Conservation (phyloP, 768 basidiomycete species). For the Basidioascus undulatus region DNA sequence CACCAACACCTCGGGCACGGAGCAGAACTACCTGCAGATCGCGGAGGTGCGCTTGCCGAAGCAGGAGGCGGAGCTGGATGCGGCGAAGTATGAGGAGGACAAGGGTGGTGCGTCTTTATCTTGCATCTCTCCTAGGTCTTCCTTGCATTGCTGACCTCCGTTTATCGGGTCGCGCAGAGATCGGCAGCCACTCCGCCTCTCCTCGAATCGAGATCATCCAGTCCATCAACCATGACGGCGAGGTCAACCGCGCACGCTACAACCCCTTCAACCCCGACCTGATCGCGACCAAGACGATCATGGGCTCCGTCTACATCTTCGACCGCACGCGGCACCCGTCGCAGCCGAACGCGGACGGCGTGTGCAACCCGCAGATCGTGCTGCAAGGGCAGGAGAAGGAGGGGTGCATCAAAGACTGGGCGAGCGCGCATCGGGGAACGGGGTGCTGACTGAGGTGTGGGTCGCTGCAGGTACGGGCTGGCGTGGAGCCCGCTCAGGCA, state of each 20-base stretch:
- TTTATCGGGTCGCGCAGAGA: slow-evolving; percentile 34
- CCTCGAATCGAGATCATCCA: slow-evolving; percentile 75
- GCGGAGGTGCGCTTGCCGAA: slow-evolving; percentile 84
- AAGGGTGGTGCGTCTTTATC: slow-evolving; percentile 30
- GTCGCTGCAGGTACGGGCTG: slow-evolving; percentile 47
- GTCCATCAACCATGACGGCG: slow-evolving; percentile 79
- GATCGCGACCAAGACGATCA: slow-evolving; percentile 79
- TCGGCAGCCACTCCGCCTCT: slow-evolving; percentile 72
- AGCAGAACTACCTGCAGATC: slow-evolving; percentile 85
- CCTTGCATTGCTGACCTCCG: background rate
- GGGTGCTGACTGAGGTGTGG: no score
- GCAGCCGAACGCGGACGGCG: slow-evolving; percentile 60
- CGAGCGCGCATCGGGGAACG: background rate
- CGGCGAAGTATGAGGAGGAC: slow-evolving; percentile 66
- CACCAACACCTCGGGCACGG: slow-evolving; percentile 87
- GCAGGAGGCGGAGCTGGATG: slow-evolving; percentile 55
- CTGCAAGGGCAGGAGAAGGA: slow-evolving; percentile 76
- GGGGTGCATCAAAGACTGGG: slow-evolving; percentile 35
- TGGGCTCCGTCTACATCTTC: slow-evolving; percentile 80
- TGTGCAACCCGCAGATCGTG: slow-evolving; percentile 72
- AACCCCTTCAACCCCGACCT: slow-evolving; percentile 98
- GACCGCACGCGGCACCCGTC: slow-evolving; percentile 92
- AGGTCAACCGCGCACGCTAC: slow-evolving; percentile 91
- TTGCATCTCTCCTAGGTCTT: background rate
- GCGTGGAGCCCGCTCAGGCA: slow-evolving; percentile 61